These are phyloP conservation scores for Hyparrhenia diplandra DNA, from an alignment of 176 grass and related monocot genomes.

Conservation along the genomic window DNA sequence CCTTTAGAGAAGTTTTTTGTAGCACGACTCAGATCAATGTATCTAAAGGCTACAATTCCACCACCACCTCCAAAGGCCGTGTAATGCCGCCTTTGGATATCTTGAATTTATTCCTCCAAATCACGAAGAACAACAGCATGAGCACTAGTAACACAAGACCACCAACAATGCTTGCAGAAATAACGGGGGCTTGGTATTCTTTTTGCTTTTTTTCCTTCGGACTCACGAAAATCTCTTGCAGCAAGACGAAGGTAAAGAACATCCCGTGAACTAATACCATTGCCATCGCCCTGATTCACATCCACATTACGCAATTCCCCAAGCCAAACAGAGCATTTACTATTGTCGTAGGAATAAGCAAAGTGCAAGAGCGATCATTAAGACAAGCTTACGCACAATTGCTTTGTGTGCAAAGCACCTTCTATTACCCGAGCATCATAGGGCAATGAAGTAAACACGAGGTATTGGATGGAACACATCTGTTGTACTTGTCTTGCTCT, in stretches of 20 bases:
- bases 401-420: neutral
- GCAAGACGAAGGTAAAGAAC: neutral
- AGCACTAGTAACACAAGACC: neutral
- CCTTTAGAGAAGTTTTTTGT: neutral
- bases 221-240: neutral
- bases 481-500: neutral
- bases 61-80: neutral
- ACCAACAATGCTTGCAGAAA: neutral
- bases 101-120: neutral
- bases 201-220: neutral
- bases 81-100: neutral
- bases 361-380: neutral
- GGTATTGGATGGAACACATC: neutral
- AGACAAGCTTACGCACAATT: neutral
- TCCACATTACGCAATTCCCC: neutral
- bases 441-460: neutral
- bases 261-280: neutral
- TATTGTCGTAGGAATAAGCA: neutral
- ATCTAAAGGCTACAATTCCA: conserved; percentile 12
- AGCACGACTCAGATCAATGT: neutral
- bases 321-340: neutral
- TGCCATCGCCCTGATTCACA: neutral
- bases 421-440: neutral
- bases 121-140: neutral
- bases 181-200: neutral